Evolutionary conservation across 805 yeast species (phyloP).

Genomic region (Scheffersomyces ergatensis): DNA sequence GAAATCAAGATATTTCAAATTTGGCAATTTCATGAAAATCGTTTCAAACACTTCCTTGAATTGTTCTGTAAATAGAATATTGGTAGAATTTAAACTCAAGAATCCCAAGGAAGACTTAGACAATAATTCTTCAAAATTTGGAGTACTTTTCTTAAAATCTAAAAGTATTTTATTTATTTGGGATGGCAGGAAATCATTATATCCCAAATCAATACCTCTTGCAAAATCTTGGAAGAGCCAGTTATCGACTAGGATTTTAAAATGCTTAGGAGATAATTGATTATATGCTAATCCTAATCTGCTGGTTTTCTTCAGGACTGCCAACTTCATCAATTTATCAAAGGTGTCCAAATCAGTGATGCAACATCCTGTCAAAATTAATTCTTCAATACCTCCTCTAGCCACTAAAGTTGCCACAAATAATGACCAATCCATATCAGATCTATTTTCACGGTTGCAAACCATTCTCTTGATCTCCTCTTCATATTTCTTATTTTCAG

Average conservation of each 20-base stretch:
- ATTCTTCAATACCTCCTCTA: slow-evolving; percentile 76
- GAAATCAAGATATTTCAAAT: slow-evolving; percentile 70
- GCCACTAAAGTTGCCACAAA: slow-evolving; percentile 65
- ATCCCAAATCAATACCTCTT: slow-evolving; percentile 80
- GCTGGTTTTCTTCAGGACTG: slow-evolving; percentile 51
- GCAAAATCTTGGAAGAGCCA: slow-evolving; percentile 55
- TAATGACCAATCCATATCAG: slow-evolving; percentile 80
- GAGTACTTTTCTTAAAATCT: slow-evolving; percentile 20
- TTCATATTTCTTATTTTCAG: slow-evolving; percentile 19
- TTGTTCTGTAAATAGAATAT: slow-evolving; percentile 46
- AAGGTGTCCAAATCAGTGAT: slow-evolving; percentile 55
- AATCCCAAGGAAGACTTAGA: slow-evolving; percentile 31
- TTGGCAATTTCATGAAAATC: slow-evolving; percentile 50
- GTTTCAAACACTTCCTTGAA: slow-evolving; percentile 52
- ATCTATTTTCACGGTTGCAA: slow-evolving; percentile 53
- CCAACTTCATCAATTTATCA: slow-evolving; percentile 52
- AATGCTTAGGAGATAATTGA: slow-evolving; percentile 59
- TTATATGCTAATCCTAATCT: slow-evolving; percentile 79
- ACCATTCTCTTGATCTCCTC: slow-evolving; percentile 39
- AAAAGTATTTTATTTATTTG: slow-evolving; percentile 35
- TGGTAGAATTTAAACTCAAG: slow-evolving; percentile 66
- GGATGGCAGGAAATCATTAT: slow-evolving; percentile 59
- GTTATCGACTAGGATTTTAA: slow-evolving; percentile 47
- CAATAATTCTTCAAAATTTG: slow-evolving; percentile 16
- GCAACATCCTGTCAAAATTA: slow-evolving; percentile 76